Evolutionary conservation across 257 asterid species (phyloP).

Genomic region (Cynanchum wilfordii): DNA sequence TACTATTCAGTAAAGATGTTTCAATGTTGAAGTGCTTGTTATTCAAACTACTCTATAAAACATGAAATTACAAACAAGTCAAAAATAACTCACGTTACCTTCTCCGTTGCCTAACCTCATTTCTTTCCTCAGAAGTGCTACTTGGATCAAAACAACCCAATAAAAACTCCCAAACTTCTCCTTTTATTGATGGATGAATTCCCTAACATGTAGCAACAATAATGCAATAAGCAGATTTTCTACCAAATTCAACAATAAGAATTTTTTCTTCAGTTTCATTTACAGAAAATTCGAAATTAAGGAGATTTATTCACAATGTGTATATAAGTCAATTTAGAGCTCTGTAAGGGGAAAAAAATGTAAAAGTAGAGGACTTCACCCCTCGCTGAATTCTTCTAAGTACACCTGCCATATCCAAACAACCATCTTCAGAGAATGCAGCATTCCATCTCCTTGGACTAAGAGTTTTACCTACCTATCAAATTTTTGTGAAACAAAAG

Average conservation of each 20-base stretch:
- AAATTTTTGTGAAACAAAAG: constrained; percentile 11
- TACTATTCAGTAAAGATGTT: not conserved
- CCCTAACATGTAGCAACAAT: constrained; percentile 46
- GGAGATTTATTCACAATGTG: not conserved
- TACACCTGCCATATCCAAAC: constrained; percentile 84
- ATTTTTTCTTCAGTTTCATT: not conserved
- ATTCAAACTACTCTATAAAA: not conserved
- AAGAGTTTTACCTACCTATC: constrained; percentile 82
- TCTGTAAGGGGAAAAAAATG: not conserved
- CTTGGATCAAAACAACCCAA: constrained; percentile 92
- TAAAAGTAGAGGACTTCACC: constrained; percentile 37
- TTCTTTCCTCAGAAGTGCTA: constrained; percentile 70
- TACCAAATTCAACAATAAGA: constrained; percentile 7
- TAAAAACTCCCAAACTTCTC: constrained; percentile 92
- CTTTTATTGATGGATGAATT: constrained; percentile 88
- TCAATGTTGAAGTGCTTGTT: not conserved
- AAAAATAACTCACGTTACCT: constrained; percentile 47
- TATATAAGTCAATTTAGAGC: not conserved
- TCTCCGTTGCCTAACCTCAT: constrained; percentile 53
- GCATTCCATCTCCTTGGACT: constrained; percentile 97
- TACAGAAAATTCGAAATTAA: not conserved
- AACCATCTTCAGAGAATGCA: constrained; percentile 77
- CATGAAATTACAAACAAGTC: not conserved
- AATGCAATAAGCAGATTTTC: constrained; percentile 21
- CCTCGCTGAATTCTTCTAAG: constrained; percentile 96